phyloP scores from a whole-genome alignment of 257 asterid genomes.

The Voacanga thouarsii region DNA sequence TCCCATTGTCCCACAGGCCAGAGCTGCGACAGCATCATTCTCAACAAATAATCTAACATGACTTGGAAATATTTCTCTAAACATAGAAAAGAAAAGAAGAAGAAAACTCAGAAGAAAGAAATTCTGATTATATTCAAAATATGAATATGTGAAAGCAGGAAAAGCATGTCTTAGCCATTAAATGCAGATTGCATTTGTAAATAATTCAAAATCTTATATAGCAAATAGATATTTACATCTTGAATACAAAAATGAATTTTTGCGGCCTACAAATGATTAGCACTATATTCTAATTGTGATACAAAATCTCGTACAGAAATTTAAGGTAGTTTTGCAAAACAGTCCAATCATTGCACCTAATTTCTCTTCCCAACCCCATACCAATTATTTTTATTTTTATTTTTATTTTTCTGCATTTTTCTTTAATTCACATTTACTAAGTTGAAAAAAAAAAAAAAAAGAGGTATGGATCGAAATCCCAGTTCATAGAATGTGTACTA shows the following conservation, averaged over 20 bases:
- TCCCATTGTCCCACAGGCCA: constrained; percentile 90
- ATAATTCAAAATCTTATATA: no score
- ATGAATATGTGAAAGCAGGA: not conserved
- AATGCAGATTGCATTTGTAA: not conserved
- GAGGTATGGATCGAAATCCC: no score
- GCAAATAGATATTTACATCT: not conserved
- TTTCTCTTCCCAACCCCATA: not conserved
- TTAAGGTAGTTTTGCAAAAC: not conserved
- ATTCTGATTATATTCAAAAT: not conserved
- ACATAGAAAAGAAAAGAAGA: constrained; percentile 9
- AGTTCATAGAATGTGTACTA: no score
- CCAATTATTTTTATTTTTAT: no score
- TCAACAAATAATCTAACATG: constrained; percentile 66
- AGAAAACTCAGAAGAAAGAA: not conserved
- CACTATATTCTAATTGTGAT: no score
- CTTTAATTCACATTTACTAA: no score
- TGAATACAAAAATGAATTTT: not conserved
- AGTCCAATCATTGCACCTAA: not conserved
- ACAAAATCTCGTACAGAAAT: not conserved
- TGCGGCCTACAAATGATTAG: not conserved
- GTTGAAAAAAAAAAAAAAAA: no score
- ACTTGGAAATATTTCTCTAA: constrained; percentile 76
- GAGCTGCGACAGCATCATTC: constrained; percentile 88
- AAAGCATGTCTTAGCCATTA: not conserved
- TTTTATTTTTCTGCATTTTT: no score